Evolutionary conservation across 2,329 filamentous ascomycete genomes (phyloP).

Genomic region (Epicoccum nigrum): DNA sequence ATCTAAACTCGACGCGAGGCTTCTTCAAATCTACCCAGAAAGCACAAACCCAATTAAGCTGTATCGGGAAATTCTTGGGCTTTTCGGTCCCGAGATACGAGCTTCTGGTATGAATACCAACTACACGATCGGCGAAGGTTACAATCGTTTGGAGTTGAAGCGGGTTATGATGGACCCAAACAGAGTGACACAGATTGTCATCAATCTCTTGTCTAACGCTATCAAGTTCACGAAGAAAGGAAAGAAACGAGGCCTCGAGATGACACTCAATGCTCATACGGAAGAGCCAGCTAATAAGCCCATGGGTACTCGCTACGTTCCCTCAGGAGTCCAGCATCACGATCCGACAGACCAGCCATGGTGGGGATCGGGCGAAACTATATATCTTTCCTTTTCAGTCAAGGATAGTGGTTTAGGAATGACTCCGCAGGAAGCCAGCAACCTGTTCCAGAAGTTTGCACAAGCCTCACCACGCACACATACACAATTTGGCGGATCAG

Average conservation of each 20-base stretch:
- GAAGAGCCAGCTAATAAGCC: slow-evolving; percentile 14
- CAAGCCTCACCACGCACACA: slow-evolving; percentile 26
- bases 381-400: slow-evolving; percentile 17
- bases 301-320: slow-evolving; percentile 40
- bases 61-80: slow-evolving; percentile 30
- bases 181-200: slow-evolving; percentile 31
- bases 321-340: slow-evolving; percentile 55
- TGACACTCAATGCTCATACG: slow-evolving; percentile 6
- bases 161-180: slow-evolving; percentile 62
- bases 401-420: slow-evolving; percentile 13
- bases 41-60: slow-evolving; percentile 29
- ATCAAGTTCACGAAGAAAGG: slow-evolving; percentile 40
- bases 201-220: slow-evolving; percentile 42
- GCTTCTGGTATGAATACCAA: slow-evolving; percentile 64
- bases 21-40: slow-evolving; percentile 28
- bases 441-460: slow-evolving; percentile 15
- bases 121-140: slow-evolving; percentile 55
- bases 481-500: slow-evolving; percentile 57
- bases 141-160: slow-evolving; percentile 53
- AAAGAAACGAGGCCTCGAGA: slow-evolving; percentile 9
- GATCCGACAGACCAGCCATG: slow-evolving; percentile 50
- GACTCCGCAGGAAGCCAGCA: slow-evolving; percentile 3
- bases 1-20: slow-evolving; percentile 29
- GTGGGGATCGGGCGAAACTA: slow-evolving; percentile 4
- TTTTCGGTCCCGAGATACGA: slow-evolving; percentile 14